These are phyloP conservation scores for Myxozyma vanderwaltii DNA, from an alignment of 805 yeast genomes.

Conservation along the genomic window DNA sequence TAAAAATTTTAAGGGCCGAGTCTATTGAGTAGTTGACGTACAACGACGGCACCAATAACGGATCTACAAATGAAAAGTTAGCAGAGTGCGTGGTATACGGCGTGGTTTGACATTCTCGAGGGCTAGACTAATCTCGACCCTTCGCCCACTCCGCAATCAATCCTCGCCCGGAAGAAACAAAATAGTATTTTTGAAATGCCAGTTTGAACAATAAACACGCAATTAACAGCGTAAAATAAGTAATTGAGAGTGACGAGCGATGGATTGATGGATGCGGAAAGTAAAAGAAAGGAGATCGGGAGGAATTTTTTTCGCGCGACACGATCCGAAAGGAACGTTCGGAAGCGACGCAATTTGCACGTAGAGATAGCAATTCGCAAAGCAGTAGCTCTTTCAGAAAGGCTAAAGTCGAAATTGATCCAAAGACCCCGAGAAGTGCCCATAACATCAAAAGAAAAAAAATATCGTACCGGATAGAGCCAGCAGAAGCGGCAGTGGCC, in stretches of 20 bases:
- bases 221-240: background rate
- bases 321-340: background rate
- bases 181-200: too few species aligned
- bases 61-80: slow-evolving; percentile 54
- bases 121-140: background rate
- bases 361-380: background rate
- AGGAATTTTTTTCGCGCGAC: background rate
- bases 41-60: slow-evolving; percentile 97
- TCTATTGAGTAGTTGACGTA: slow-evolving; percentile 4
- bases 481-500: slow-evolving; percentile 66
- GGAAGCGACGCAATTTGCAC: background rate
- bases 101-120: background rate
- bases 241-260: background rate
- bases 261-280: background rate
- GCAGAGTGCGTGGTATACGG: background rate
- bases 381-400: background rate
- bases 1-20: too few species aligned
- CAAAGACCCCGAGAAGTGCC: background rate
- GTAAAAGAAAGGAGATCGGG: background rate
- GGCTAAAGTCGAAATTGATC: background rate
- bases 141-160: background rate
- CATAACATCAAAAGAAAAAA: background rate
- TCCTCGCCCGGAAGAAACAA: too few species aligned
- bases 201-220: too few species aligned
- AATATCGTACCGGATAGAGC: slow-evolving; percentile 64